Evolutionary conservation across 805 yeast species (phyloP), one percentile per base, ranked within the genome.

Genomic region (Saturnispora zaruensis): DNA sequence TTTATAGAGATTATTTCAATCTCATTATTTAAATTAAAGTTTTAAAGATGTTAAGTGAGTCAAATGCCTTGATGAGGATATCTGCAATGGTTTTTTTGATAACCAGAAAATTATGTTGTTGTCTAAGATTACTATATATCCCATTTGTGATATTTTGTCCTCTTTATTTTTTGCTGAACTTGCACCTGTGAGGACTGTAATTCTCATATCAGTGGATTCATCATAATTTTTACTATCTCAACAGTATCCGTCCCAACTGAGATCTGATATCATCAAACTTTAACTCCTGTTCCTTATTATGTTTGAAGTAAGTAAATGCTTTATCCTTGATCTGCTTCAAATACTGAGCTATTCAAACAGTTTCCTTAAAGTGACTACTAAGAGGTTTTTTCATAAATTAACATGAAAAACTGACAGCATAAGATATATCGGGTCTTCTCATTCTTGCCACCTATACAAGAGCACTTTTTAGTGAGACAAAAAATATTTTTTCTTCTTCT

Each of bases 41-140:
- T 34, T 34, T 6, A 34, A 34, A 9, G 38, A 34, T 40, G 28
- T 40, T 11, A 14, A 7, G 26, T 11, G 23, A 7, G 26, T 41
- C 45, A 6, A 44, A 8, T 32, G 40, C 28, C 14, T 44, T 44
- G 11, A 21, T 44, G 16, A 44, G 30, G 3, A 34, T 38, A 34
- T 46, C 53, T 11, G 53, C 53, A 8, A 26, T n/a, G 24, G 26
- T 50, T 5, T 16, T 11, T 34, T 20, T 46, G 13, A 42, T 41
- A 33, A 48, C 54, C 37, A 48, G n/a, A n/a, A 38, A 4, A 41
- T 7, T 9, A 41, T 16, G 14, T 18, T 41, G 23, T 41, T 33
- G 13, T 41, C 20, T 16, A 41, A 11, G 4, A 41, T 9, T 14
- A 28, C 36, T 7, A 28, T 20, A 14, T 41, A 28, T 25, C 44